Conservation (phyloP, 1,139 yeast genomes). For the Kodamaea suecica region DNA sequence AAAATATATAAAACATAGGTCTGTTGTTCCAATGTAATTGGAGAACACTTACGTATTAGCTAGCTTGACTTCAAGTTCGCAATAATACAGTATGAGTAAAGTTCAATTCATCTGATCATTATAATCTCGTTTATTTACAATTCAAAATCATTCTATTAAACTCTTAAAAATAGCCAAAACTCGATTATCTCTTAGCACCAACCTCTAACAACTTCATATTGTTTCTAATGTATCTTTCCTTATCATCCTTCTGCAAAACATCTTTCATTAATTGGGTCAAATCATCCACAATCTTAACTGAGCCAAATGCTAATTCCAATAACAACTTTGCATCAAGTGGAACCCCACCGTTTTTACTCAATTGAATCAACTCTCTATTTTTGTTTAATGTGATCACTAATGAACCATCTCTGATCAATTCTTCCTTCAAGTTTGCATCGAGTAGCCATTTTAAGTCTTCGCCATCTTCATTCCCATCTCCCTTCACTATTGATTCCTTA, state of each 20-base stretch:
- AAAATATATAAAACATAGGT: too few relatives aligned
- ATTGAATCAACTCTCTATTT: slow-evolving; percentile 86
- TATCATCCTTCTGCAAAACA: slow-evolving; percentile 55
- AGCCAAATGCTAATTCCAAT: slow-evolving; percentile 66
- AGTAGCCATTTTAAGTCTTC: slow-evolving; percentile 58
- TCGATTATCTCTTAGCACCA: slow-evolving; percentile 32
- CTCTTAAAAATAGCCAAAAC: too few relatives aligned
- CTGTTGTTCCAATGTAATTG: too few relatives aligned
- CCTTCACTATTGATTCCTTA: slow-evolving; percentile 65
- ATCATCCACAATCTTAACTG: slow-evolving; percentile 59
- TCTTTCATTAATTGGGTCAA: slow-evolving; percentile 63
- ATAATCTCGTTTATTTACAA: too few relatives aligned
- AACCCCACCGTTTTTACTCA: slow-evolving; percentile 87
- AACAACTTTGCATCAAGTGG: slow-evolving; percentile 73
- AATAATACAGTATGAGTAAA: too few relatives aligned
- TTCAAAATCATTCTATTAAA: too few relatives aligned
- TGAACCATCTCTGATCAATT: slow-evolving; percentile 69
- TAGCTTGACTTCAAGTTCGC: too few relatives aligned
- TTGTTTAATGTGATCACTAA: slow-evolving; percentile 84
- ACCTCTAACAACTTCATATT: slow-evolving; percentile 37
- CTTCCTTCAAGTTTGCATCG: slow-evolving; percentile 81
- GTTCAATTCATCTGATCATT: too few relatives aligned
- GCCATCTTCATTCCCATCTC: slow-evolving; percentile 38
- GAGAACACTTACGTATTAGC: too few relatives aligned
- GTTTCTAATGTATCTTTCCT: slow-evolving; percentile 27